phyloP scores from a whole-genome alignment of 1,284 basidiomycete genomes.

The Bjerkandera adusta region DNA sequence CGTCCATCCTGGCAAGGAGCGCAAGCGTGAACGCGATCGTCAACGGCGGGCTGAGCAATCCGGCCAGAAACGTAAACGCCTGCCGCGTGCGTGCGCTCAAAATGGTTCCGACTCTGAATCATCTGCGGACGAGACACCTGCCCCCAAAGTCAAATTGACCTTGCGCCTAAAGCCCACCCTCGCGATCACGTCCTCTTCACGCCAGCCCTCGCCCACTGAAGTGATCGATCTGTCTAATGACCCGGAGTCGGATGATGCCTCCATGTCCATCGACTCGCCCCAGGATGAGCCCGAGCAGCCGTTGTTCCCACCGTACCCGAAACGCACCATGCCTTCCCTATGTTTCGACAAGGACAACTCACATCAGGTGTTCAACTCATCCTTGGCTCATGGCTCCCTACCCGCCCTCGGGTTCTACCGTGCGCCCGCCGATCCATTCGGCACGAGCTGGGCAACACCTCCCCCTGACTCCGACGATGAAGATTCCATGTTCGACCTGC shows the following conservation, averaged over 20 bases:
- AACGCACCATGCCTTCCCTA: no score
- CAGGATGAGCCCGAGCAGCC: conserved; percentile 30
- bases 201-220: conserved; percentile 25
- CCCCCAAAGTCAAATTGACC: conserved; percentile 66
- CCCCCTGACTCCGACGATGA: conserved; percentile 68
- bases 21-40: conserved; percentile 39
- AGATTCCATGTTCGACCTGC: no score
- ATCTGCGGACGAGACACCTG: conserved; percentile 45
- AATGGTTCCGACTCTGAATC: conserved; percentile 41
- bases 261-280: conserved; percentile 28
- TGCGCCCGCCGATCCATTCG: conserved; percentile 53
- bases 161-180: conserved; percentile 55
- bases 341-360: no score
- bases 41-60: conserved; percentile 38
- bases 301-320: conserved; percentile 27
- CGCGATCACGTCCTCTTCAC: conserved; percentile 29
- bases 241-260: conserved; percentile 25
- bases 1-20: conserved; percentile 32
- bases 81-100: conserved; percentile 47
- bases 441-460: conserved; percentile 56
- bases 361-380: no score
- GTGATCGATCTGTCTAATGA: conserved; percentile 42
- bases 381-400: no score
- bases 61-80: conserved; percentile 71
- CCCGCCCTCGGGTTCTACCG: conserved; percentile 43